Percentiles rank a stretch among this genome's conserved stretches.
phyloP scores from a whole-genome alignment of 148 eudicot species.

The Nyssa sinensis region DNA sequence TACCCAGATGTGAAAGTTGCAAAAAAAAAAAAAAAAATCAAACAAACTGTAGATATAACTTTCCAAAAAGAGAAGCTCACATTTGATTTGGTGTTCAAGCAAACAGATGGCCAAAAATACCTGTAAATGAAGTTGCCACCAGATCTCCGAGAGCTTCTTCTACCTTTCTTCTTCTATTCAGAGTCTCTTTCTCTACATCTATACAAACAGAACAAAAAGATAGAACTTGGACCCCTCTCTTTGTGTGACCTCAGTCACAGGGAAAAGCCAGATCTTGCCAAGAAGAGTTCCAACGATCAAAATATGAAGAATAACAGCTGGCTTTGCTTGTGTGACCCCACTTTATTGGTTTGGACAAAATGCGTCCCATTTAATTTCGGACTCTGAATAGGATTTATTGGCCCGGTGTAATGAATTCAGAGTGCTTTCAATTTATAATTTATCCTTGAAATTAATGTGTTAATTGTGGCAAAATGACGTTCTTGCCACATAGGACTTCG shows the following conservation, averaged over 20 bases:
- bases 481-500: too few species aligned
- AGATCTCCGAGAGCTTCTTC: conserved; percentile 14
- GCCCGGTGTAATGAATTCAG: too few species aligned
- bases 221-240: conserved; percentile 17
- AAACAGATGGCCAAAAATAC: conserved; percentile 11
- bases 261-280: conserved; percentile 24
- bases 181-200: neutral
- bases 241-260: neutral
- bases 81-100: neutral
- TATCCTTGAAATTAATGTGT: too few species aligned
- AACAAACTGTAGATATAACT: neutral
- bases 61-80: neutral
- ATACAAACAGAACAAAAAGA: neutral
- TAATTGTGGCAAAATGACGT: too few species aligned
- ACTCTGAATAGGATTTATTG: too few species aligned
- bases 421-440: too few species aligned
- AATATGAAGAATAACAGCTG: conserved; percentile 7
- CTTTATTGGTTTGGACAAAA: neutral
- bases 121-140: conserved; percentile 8
- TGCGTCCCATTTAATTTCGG: conserved; percentile 9
- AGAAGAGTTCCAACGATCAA: conserved; percentile 23
- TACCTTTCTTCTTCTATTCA: neutral
- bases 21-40: conserved; percentile 5
- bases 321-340: conserved; percentile 10
- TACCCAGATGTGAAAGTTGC: conserved; percentile 16